phyloP scores from a whole-genome alignment of 495 filamentous ascomycete genomes.

The Annulohypoxylon stygium region DNA sequence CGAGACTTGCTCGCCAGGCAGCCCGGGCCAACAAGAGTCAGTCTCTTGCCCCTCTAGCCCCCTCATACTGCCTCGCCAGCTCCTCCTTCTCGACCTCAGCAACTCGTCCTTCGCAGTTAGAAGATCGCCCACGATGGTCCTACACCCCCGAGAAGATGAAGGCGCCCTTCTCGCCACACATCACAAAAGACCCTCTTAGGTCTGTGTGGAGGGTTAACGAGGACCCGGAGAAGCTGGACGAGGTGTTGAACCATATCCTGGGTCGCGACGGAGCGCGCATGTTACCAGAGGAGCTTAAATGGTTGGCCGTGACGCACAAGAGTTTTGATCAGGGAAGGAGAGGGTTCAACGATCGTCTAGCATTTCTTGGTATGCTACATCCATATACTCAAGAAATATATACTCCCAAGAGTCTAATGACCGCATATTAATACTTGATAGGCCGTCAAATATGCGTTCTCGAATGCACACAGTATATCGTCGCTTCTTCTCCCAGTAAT shows the following conservation, averaged over 20 bases:
- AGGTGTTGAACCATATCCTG: slow-evolving; percentile 78
- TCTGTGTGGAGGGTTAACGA: slow-evolving; percentile 77
- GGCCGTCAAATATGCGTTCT: slow-evolving; percentile 85
- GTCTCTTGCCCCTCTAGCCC: slow-evolving; percentile 15
- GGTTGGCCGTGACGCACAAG: slow-evolving; percentile 98
- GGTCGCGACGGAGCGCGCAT: slow-evolving; percentile 76
- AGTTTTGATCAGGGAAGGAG: slow-evolving; percentile 95
- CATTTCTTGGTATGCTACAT: slow-evolving; percentile 79
- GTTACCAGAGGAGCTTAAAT: slow-evolving; percentile 92
- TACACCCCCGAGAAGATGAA: slow-evolving; percentile 83
- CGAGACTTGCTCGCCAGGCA: slow-evolving; percentile 45
- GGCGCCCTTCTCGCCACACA: slow-evolving; percentile 72
- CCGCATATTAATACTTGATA: slow-evolving; percentile 50
- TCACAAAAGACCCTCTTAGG: slow-evolving; percentile 61
- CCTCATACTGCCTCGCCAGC: slow-evolving; percentile 20
- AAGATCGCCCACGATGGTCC: slow-evolving; percentile 76
- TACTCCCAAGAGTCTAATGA: not conserved
- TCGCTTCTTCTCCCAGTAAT: slow-evolving; percentile 58
- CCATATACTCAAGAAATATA: not conserved
- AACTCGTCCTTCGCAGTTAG: slow-evolving; percentile 20
- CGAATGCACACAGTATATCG: slow-evolving; percentile 79
- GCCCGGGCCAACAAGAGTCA: slow-evolving; percentile 30
- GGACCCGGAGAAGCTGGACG: slow-evolving; percentile 77
- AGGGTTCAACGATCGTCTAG: slow-evolving; percentile 93
- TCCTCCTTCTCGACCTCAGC: slow-evolving; percentile 46